phyloP scores from a whole-genome alignment of 768 basidiomycete species.

The Tylopilus sp. region DNA sequence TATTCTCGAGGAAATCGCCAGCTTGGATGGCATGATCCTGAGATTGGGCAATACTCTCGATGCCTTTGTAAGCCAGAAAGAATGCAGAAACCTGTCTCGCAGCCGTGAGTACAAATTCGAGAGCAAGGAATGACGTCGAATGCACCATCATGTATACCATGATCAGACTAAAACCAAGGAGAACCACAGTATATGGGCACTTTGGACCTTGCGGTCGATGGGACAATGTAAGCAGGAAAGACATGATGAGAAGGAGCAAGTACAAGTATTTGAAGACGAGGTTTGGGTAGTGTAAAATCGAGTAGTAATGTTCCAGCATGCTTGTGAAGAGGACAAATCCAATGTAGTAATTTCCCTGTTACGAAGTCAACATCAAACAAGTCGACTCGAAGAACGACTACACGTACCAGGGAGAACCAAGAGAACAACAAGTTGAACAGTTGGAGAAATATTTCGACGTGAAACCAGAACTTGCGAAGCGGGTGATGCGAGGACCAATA shows the following conservation, averaged over 20 bases:
- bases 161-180: conserved; percentile 84
- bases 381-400: too few relatives aligned
- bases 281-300: conserved; percentile 67
- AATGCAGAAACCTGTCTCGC: conserved; percentile 63
- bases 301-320: conserved; percentile 33
- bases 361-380: too few relatives aligned
- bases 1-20: conserved; percentile 63
- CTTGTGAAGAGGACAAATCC: too few relatives aligned
- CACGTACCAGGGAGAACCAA: too few relatives aligned
- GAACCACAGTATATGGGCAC: conserved; percentile 78
- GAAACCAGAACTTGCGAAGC: too few relatives aligned
- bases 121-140: conserved; percentile 4
- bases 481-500: too few relatives aligned
- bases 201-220: conserved; percentile 90
- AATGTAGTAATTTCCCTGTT: too few relatives aligned
- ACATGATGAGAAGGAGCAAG: conserved; percentile 79
- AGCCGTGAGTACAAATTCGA: conserved; percentile 3
- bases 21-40: conserved; percentile 45
- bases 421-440: too few relatives aligned
- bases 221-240: conserved; percentile 83
- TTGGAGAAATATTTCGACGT: too few relatives aligned
- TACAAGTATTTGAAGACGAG: conserved; percentile 82
- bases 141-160: conserved; percentile 92
- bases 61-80: conserved; percentile 79
- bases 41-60: conserved; percentile 52